These are phyloP conservation scores for Amaranthus hypochondriacus DNA, from an alignment of 148 eudicot species.

Conservation along the genomic window DNA sequence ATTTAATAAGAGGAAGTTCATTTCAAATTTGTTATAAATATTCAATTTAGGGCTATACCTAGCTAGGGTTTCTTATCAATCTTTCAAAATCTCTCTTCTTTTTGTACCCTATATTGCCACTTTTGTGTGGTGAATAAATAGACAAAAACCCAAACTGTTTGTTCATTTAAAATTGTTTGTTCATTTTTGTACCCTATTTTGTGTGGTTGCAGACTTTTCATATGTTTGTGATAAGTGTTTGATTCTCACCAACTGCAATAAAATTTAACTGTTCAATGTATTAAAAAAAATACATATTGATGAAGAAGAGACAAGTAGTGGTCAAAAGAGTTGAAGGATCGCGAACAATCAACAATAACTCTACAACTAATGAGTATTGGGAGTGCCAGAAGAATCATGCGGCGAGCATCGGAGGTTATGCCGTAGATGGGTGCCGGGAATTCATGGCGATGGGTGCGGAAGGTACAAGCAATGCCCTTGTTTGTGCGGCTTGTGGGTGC, in stretches of 20 bases:
- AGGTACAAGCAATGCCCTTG: slow-evolving; percentile 43
- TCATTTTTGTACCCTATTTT: too few species aligned
- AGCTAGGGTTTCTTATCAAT: slow-evolving; percentile 13
- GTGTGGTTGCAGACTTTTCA: too few species aligned
- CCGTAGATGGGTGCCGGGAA: slow-evolving; percentile 78
- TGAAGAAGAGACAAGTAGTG: slow-evolving; percentile 64
- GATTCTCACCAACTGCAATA: too few species aligned
- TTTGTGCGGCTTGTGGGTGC: slow-evolving; percentile 79
- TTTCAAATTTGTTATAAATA: not conserved
- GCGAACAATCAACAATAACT: slow-evolving; percentile 19
- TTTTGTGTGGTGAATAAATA: not conserved
- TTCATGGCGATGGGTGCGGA: slow-evolving; percentile 66
- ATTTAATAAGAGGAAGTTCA: not conserved
- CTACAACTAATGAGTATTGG: slow-evolving; percentile 27
- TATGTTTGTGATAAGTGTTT: too few species aligned
- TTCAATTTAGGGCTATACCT: slow-evolving; percentile 1
- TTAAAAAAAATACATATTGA: not conserved
- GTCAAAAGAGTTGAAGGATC: slow-evolving; percentile 35
- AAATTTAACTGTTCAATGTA: too few species aligned
- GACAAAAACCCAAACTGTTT: not conserved
- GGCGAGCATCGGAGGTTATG: slow-evolving; percentile 70
- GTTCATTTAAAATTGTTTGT: too few species aligned
- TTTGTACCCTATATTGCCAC: not conserved
- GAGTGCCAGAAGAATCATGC: slow-evolving; percentile 89
- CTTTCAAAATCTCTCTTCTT: not conserved